A percentile compares a stretch with the other conserved stretches of the same genome.
Conservation (phyloP, 805 yeast genomes). For the Wickerhamiella bombiphila region DNA sequence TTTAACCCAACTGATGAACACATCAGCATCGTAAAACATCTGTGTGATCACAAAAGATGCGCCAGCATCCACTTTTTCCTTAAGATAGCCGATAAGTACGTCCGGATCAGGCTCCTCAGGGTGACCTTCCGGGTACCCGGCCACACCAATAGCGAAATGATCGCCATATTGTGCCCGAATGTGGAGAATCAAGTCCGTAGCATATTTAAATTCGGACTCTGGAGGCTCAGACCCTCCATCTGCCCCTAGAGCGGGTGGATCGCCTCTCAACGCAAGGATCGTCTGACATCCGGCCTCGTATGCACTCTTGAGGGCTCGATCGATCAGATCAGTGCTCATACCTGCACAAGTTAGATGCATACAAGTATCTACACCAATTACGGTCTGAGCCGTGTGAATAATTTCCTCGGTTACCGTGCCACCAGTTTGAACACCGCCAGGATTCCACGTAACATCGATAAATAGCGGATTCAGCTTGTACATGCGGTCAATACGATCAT, state of each 20-base stretch:
- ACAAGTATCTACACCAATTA: slow-evolving; percentile 85
- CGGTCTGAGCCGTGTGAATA: slow-evolving; percentile 80
- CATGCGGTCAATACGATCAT: slow-evolving; percentile 97
- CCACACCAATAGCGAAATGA: slow-evolving; percentile 89
- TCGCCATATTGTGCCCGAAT: slow-evolving; percentile 68
- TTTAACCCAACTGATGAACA: slow-evolving; percentile 70
- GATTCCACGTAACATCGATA: slow-evolving; percentile 96
- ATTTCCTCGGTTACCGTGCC: slow-evolving; percentile 61
- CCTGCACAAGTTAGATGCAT: slow-evolving; percentile 97
- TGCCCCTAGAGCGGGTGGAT: slow-evolving; percentile 64
- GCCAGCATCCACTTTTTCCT: slow-evolving; percentile 85
- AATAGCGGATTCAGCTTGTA: slow-evolving; percentile 80
- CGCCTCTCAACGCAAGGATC: slow-evolving; percentile 88
- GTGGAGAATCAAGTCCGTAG: slow-evolving; percentile 69
- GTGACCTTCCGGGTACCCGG: slow-evolving; percentile 96
- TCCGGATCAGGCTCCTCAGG: slow-evolving; percentile 62
- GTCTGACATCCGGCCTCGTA: slow-evolving; percentile 88
- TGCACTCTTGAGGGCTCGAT: slow-evolving; percentile 72
- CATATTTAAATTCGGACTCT: slow-evolving; percentile 48
- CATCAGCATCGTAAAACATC: slow-evolving; percentile 89
- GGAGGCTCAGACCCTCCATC: slow-evolving; percentile 30
- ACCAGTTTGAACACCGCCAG: slow-evolving; percentile 73
- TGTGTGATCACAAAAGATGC: slow-evolving; percentile 91
- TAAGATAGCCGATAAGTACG: slow-evolving; percentile 44
- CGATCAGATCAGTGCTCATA: slow-evolving; percentile 71